Conservation (phyloP, 371 early-diverging fungal species). For the Chytridiales sp. region DNA sequence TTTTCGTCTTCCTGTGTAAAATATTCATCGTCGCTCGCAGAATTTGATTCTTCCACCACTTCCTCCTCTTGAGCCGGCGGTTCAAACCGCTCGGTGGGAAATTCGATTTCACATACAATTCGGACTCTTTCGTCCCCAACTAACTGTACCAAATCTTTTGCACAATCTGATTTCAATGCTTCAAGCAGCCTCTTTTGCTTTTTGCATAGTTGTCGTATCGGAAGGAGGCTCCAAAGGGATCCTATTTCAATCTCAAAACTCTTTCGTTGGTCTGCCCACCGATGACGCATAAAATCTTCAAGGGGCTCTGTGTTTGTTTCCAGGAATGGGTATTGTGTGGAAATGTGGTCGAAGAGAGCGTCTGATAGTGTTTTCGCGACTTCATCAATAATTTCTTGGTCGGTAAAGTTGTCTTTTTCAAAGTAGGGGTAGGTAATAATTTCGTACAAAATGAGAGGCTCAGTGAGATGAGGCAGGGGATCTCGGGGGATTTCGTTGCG, state of each 20-base stretch:
- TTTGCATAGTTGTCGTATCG: conserved; percentile 46
- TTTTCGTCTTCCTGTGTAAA: no score
- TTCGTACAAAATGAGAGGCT: neutral
- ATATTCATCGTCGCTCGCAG: no score
- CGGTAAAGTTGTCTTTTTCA: conserved; percentile 26
- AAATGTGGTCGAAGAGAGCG: conserved; percentile 21
- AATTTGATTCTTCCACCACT: no score
- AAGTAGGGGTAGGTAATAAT: conserved; percentile 42
- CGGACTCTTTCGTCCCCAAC: no score
- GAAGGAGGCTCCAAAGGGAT: conserved; percentile 35
- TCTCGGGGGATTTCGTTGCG: neutral
- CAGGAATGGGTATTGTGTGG: neutral
- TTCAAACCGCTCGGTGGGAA: no score
- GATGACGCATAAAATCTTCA: neutral
- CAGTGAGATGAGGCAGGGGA: neutral
- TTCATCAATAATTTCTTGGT: conserved; percentile 27
- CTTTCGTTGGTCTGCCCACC: conserved; percentile 4
- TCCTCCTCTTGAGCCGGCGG: no score
- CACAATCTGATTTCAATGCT: conserved; percentile 6
- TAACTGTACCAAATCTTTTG: no score
- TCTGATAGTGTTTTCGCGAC: conserved; percentile 6
- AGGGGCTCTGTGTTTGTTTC: conserved; percentile 2
- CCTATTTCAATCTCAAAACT: conserved; percentile 18
- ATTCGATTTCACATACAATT: no score
- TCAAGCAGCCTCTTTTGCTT: conserved; percentile 17